A percentile compares a stretch with the other conserved stretches of the same genome.
Evolutionary conservation across 2,329 filamentous ascomycete genomes (phyloP).

Genomic region (Sporothrix variecibatus): DNA sequence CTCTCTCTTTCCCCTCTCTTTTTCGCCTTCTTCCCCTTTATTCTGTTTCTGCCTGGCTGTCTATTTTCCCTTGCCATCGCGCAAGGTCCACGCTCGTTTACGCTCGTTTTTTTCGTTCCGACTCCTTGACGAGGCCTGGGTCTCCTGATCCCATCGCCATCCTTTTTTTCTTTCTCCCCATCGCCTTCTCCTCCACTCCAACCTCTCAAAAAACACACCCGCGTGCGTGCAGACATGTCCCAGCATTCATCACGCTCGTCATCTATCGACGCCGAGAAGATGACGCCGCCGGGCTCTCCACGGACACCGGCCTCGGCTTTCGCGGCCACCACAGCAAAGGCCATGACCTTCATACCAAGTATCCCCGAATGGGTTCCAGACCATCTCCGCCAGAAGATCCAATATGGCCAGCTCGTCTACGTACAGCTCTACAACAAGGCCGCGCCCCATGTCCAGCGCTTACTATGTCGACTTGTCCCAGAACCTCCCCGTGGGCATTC

Average conservation of each 20-base stretch:
- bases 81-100: constrained; percentile 14
- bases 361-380: constrained; percentile 24
- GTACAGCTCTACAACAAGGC: background rate
- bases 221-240: constrained; percentile 27
- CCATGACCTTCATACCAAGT: constrained; percentile 14
- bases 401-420: constrained; percentile 13
- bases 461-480: background rate
- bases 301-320: constrained; percentile 23
- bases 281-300: constrained; percentile 28
- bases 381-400: background rate
- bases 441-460: constrained; percentile 2
- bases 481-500: constrained; percentile 22
- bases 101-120: constrained; percentile 1
- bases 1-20: background rate
- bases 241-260: constrained; percentile 29
- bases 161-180: background rate
- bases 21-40: background rate
- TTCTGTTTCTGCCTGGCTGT: background rate
- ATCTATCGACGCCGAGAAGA: constrained; percentile 26
- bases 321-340: constrained; percentile 14
- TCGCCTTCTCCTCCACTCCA: background rate
- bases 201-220: background rate
- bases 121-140: background rate
- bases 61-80: background rate
- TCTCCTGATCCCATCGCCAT: background rate